phyloP scores from a whole-genome alignment of 225 moss, liverwort and hornwort genomes.

The Polytrichum formosum region DNA sequence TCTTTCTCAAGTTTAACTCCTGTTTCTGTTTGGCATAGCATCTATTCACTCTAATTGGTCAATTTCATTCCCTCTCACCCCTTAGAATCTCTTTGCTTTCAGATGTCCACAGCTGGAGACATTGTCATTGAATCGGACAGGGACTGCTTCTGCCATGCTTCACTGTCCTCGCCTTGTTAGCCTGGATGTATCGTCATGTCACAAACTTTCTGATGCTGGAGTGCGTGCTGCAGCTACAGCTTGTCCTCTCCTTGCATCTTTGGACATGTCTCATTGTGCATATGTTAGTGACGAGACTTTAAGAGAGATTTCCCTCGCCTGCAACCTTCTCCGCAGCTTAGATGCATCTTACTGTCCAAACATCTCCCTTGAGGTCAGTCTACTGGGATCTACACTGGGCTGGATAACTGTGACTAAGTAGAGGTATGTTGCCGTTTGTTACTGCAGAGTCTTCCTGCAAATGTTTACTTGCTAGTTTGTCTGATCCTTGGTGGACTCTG shows the following conservation, averaged over 20 bases:
- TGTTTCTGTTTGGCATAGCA: background rate
- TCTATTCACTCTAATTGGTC: background rate
- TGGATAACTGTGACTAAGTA: too few relatives aligned
- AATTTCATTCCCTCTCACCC: constrained; percentile 1
- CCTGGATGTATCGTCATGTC: constrained; percentile 63
- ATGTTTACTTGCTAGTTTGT: too few relatives aligned
- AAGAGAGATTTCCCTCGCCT: constrained; percentile 58
- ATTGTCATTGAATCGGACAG: constrained; percentile 57
- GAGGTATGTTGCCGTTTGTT: too few relatives aligned
- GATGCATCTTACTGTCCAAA: constrained; percentile 74
- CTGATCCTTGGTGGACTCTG: too few relatives aligned
- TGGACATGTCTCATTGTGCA: constrained; percentile 62
- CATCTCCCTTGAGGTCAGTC: constrained; percentile 66
- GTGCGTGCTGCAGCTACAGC: constrained; percentile 66
- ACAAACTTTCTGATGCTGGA: constrained; percentile 67
- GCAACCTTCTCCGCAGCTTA: constrained; percentile 53
- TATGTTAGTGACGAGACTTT: constrained; percentile 73
- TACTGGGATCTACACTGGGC: background rate
- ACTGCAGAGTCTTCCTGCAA: too few relatives aligned
- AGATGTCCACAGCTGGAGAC: constrained; percentile 61
- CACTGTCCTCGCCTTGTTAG: constrained; percentile 56
- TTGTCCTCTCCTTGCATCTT: constrained; percentile 57
- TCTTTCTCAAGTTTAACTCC: background rate
- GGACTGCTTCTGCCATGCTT: constrained; percentile 64
- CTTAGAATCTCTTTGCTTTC: constrained; percentile 2